Conservation (phyloP, 1,284 basidiomycete species). For the Rhodotorula sp. region DNA sequence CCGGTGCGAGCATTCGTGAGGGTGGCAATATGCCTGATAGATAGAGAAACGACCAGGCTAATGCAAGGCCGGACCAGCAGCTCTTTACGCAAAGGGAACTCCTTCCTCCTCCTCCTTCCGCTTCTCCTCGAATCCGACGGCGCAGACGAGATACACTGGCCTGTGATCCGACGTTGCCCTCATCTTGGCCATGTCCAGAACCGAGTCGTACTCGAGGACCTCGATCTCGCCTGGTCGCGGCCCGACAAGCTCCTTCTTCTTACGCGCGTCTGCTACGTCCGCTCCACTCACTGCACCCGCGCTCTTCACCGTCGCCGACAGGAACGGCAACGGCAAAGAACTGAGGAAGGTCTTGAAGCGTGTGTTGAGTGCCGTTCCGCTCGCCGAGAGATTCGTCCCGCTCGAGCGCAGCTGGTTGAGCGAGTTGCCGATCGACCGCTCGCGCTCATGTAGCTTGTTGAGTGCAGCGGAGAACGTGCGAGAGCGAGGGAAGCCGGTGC, state of each 20-base stretch:
- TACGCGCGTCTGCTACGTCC: too few relatives aligned
- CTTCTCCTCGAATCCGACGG: slow-evolving; percentile 29
- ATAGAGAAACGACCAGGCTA: too few relatives aligned
- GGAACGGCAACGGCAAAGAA: slow-evolving; percentile 25
- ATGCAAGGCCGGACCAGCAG: too few relatives aligned
- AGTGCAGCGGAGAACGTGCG: neutral
- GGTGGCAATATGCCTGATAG: too few relatives aligned
- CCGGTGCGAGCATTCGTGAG: too few relatives aligned
- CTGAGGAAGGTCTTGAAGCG: slow-evolving; percentile 38
- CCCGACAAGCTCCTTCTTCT: slow-evolving; percentile 14
- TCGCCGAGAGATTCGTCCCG: neutral
- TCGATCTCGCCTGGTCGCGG: slow-evolving; percentile 39
- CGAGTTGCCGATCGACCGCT: neutral
- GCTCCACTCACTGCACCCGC: neutral
- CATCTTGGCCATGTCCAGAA: slow-evolving; percentile 40
- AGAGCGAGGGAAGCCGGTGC: neutral
- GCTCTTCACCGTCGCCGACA: neutral
- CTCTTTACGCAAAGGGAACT: neutral
- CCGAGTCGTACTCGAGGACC: slow-evolving; percentile 38
- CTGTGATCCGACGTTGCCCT: slow-evolving; percentile 39
- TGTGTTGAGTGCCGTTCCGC: slow-evolving; percentile 18
- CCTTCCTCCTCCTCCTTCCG: neutral
- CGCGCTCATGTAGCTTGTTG: neutral
- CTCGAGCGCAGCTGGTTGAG: neutral
- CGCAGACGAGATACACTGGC: slow-evolving; percentile 37